Evolutionary conservation across 139 green algal species (phyloP).

Genomic region (Closterium sp.): DNA sequence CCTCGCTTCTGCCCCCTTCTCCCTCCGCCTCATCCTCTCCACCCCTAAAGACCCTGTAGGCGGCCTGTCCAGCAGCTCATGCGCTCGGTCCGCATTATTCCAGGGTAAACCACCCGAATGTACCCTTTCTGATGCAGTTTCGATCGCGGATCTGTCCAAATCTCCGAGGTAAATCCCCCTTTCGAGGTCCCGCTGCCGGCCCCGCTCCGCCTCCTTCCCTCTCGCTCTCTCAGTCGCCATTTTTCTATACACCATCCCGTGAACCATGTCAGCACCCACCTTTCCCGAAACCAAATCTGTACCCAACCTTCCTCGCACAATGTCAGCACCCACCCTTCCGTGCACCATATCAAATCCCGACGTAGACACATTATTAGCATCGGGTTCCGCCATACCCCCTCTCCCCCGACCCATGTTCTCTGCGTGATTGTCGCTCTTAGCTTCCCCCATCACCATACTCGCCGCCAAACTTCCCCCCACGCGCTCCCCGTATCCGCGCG

Average conservation of each 20-base stretch:
- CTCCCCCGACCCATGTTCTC: neutral
- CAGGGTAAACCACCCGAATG: neutral
- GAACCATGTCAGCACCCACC: no score
- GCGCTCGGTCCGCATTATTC: neutral
- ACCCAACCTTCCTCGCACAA: no score
- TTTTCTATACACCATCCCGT: neutral
- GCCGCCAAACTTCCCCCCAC: neutral
- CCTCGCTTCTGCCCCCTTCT: neutral
- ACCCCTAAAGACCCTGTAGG: neutral
- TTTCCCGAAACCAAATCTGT: no score
- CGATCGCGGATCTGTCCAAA: neutral
- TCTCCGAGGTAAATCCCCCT: neutral
- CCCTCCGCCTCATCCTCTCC: neutral
- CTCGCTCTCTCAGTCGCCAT: neutral
- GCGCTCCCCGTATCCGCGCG: neutral
- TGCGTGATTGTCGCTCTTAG: neutral
- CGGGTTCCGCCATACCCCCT: neutral
- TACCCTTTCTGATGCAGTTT: neutral
- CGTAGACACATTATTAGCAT: neutral
- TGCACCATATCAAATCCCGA: no score
- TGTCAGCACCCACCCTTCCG: no score
- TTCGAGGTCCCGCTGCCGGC: neutral
- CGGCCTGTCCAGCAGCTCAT: neutral
- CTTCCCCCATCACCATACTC: neutral
- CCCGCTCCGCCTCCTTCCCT: neutral